phyloP scores from a whole-genome alignment of 257 asterid genomes.

The Plectranthus barbatus region DNA sequence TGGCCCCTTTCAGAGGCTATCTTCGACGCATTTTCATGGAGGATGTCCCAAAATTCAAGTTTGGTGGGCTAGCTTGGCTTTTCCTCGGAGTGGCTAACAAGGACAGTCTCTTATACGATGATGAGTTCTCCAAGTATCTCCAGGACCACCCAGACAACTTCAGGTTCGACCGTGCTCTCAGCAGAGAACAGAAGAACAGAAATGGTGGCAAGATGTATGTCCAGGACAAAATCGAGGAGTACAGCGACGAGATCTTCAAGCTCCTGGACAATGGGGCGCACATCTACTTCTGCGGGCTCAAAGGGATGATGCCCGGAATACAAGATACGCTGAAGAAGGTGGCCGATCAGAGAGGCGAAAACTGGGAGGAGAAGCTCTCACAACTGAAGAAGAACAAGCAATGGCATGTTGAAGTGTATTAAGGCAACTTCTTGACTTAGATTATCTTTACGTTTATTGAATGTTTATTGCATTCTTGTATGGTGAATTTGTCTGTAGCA shows the following conservation, averaged over 20 bases:
- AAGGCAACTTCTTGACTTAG: constrained; percentile 2
- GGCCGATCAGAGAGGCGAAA: constrained; percentile 81
- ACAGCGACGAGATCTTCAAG: constrained; percentile 81
- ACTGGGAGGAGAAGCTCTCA: constrained; percentile 82
- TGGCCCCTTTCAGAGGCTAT: constrained; percentile 88
- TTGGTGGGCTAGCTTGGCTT: constrained; percentile 90
- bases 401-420: constrained; percentile 97
- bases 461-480: constrained; percentile 2
- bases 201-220: constrained; percentile 95
- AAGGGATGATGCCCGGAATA: constrained; percentile 99
- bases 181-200: constrained; percentile 83
- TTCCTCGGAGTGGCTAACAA: constrained; percentile 93
- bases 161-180: constrained; percentile 80
- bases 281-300: constrained; percentile 90
- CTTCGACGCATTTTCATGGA: constrained; percentile 99
- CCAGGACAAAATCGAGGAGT: constrained; percentile 93
- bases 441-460: background rate
- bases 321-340: constrained; percentile 87
- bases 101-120: constrained; percentile 83
- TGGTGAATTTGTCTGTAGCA: constrained; percentile 10
- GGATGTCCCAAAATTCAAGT: constrained; percentile 66
- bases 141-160: constrained; percentile 64
- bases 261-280: constrained; percentile 86
- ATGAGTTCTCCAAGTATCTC: constrained; percentile 74
- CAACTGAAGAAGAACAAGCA: constrained; percentile 88